Percentiles rank a stretch among this genome's conserved stretches.
phyloP scores from a whole-genome alignment of 2,329 filamentous ascomycete species.

The Phoma herbarum region DNA sequence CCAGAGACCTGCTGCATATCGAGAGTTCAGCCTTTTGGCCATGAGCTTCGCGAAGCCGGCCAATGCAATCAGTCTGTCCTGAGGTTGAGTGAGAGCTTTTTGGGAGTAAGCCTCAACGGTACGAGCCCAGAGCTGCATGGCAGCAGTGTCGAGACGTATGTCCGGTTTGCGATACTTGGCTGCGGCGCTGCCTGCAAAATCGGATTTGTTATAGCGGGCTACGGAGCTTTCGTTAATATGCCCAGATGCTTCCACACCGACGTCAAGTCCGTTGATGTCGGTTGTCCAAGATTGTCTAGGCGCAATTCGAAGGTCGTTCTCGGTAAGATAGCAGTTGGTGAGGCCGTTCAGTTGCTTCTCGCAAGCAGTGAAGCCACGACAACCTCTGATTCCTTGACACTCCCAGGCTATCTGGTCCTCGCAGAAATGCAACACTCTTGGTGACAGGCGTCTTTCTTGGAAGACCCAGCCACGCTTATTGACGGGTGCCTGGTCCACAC shows the following conservation, averaged over 20 bases:
- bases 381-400: slow-evolving; percentile 3
- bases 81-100: not conserved
- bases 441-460: slow-evolving; percentile 26
- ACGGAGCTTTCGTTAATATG: too few species aligned
- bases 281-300: too few species aligned
- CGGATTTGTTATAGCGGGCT: too few species aligned
- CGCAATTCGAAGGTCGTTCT: too few species aligned
- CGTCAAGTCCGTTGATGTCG: too few species aligned
- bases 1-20: not conserved
- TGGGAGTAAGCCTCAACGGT: not conserved
- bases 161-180: too few species aligned
- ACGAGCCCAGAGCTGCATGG: too few species aligned
- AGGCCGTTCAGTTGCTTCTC: not conserved
- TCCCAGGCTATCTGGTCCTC: slow-evolving; percentile 29
- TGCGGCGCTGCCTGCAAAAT: too few species aligned
- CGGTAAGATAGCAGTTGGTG: not conserved
- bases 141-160: too few species aligned
- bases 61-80: not conserved
- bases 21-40: too few species aligned
- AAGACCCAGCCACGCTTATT: slow-evolving; percentile 15
- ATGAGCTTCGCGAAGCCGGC: not conserved
- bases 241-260: too few species aligned
- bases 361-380: not conserved
- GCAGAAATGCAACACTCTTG: slow-evolving; percentile 22
- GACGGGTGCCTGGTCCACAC: not conserved